Evolutionary conservation across 1,139 yeast genomes (phyloP), one percentile per base, ranked within the genome.

Genomic region (Magnusiomyces tetraspermus): DNA sequence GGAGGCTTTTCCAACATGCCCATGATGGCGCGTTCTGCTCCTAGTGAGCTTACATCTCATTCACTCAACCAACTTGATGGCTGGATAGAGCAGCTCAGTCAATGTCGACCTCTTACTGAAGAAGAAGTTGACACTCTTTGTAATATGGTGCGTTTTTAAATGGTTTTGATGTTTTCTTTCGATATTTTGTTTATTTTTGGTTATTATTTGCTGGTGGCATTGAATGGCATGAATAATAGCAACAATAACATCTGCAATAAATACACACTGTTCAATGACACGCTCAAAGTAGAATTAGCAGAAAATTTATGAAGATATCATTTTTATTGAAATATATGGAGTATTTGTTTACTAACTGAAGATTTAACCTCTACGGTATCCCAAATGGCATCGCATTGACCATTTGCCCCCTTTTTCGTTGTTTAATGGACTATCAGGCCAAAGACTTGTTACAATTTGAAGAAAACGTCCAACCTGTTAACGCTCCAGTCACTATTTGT

Each of bases 401-500:
- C n/a, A n/a, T n/a, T n/a, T n/a, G n/a, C n/a, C n/a, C n/a, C n/a
- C n/a, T n/a, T n/a, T n/a, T n/a, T n/a, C n/a, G n/a, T n/a, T n/a
- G n/a, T n/a, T n/a, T n/a, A n/a, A n/a, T 15, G 17, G 4, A 17
- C 17, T 33, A 15, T 10, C 30, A 50, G 53, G 53, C 52, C 2
- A 53, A 51, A 42, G 55, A 53, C 15, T 30, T 53, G 24, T 46
- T 53, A 3, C 85, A 70, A 43, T 46, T 40, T 23, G 53, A 53
- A 31, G 46, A 48, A 30, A 89, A 89, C 64, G 97, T 89, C 45
- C 96, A 88, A 69, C 96, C 96, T 1, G 96, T 89, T 48, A 80
- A 78, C 57, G 92, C 85, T 2, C 96, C 96, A 1, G 88, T 87
- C 33, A 86, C 95, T 19, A 89, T 43, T 79, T 89, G 96, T 70